phyloP scores from a whole-genome alignment of 768 basidiomycete genomes.

The Mycena floridula region DNA sequence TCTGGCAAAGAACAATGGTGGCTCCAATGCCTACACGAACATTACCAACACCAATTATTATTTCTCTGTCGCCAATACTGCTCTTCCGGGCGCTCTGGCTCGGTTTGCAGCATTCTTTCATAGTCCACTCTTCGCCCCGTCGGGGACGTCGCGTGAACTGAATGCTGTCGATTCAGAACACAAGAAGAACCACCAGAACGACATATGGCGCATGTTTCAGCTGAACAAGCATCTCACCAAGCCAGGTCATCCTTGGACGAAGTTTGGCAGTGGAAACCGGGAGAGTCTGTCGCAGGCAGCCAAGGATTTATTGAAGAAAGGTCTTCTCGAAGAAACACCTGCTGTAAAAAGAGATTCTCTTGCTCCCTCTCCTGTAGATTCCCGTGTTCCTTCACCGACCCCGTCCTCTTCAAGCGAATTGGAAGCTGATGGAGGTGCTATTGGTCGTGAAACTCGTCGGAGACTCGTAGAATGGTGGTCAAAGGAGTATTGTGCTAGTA shows the following conservation, averaged over 20 bases:
- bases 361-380: slow-evolving; percentile 39
- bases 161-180: slow-evolving; percentile 97
- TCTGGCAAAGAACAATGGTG: slow-evolving; percentile 75
- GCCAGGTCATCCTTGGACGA: slow-evolving; percentile 78
- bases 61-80: slow-evolving; percentile 62
- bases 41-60: slow-evolving; percentile 90
- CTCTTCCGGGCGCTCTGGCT: slow-evolving; percentile 62
- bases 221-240: slow-evolving; percentile 83
- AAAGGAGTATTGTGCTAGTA: slow-evolving; percentile 72
- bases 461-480: slow-evolving; percentile 83
- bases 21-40: slow-evolving; percentile 89
- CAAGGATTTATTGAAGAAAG: slow-evolving; percentile 45
- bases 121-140: slow-evolving; percentile 82
- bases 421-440: slow-evolving; percentile 69
- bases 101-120: slow-evolving; percentile 88
- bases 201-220: slow-evolving; percentile 94
- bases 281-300: slow-evolving; percentile 66
- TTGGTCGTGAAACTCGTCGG: slow-evolving; percentile 76
- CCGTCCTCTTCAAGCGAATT: slow-evolving; percentile 53
- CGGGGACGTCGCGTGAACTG: slow-evolving; percentile 83
- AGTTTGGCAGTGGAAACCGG: slow-evolving; percentile 87
- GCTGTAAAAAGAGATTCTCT: slow-evolving; percentile 15
- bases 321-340: slow-evolving; percentile 22
- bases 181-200: slow-evolving; percentile 90
- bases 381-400: slow-evolving; percentile 52